Conservation (phyloP, 371 early-diverging fungal genomes). For the Phascolomyces articulosus region DNA sequence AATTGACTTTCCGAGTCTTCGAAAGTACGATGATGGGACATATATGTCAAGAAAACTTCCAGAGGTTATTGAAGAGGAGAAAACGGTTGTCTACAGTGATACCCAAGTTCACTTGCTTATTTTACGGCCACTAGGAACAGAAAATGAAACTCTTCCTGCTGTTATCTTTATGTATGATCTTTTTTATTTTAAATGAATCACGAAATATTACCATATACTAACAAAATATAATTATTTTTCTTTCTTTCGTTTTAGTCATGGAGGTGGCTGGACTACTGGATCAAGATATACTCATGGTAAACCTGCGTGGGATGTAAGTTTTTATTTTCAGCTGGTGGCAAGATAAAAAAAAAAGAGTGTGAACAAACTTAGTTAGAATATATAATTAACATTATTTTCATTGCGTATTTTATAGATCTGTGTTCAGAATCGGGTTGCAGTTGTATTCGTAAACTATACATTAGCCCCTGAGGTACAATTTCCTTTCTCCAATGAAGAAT, state of each 20-base stretch:
- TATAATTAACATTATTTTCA: too few species aligned
- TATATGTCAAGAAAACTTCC: too few species aligned
- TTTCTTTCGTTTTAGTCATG: slow-evolving; percentile 15
- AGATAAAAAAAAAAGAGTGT: too few species aligned
- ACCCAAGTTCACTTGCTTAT: neutral
- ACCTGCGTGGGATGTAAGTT: slow-evolving; percentile 16
- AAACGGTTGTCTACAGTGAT: neutral
- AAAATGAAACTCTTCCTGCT: slow-evolving; percentile 15
- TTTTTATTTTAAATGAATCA: too few species aligned
- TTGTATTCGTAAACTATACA: slow-evolving; percentile 25
- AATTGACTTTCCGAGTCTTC: too few species aligned
- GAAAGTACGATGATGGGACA: too few species aligned
- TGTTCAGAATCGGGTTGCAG: slow-evolving; percentile 9
- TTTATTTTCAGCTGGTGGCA: too few species aligned
- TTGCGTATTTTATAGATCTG: neutral
- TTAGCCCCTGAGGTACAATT: slow-evolving; percentile 28
- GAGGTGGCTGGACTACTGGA: slow-evolving; percentile 22
- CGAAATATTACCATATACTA: too few species aligned
- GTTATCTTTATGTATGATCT: neutral
- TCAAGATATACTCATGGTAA: slow-evolving; percentile 16
- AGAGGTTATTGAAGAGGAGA: neutral
- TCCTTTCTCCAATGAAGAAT: slow-evolving; percentile 30
- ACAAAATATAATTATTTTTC: neutral
- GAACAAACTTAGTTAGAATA: too few species aligned
- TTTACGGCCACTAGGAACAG: slow-evolving; percentile 17